phyloP scores from a whole-genome alignment of 164 flowering plant genomes.

The Kingdonia uniflora region DNA sequence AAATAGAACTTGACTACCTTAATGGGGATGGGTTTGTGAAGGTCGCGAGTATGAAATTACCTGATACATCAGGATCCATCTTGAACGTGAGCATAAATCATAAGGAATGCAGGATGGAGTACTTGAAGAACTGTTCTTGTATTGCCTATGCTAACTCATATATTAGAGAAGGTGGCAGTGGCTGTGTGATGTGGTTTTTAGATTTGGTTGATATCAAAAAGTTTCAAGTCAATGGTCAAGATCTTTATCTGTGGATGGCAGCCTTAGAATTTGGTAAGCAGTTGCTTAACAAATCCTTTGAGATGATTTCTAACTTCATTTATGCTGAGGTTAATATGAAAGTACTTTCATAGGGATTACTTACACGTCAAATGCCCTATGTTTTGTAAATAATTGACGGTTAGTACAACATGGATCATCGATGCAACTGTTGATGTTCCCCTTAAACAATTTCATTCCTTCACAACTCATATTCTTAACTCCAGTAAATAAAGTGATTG shows the following conservation, averaged over 20 bases:
- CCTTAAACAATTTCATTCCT: too few species aligned
- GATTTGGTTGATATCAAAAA: constrained; percentile 16
- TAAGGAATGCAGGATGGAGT: constrained; percentile 15
- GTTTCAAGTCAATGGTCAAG: constrained; percentile 11
- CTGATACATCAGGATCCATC: constrained; percentile 14
- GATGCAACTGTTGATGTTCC: too few species aligned
- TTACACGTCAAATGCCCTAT: too few species aligned
- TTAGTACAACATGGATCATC: too few species aligned
- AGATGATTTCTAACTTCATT: too few species aligned
- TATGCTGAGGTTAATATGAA: too few species aligned
- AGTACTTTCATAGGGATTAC: too few species aligned
- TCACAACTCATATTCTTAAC: too few species aligned
- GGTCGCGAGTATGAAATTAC: constrained; percentile 16
- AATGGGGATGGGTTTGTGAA: constrained; percentile 6
- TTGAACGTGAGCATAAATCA: constrained; percentile 14
- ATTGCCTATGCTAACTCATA: constrained; percentile 18
- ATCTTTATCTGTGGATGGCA: constrained; percentile 17
- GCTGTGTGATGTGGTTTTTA: constrained; percentile 23
- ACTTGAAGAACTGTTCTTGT: constrained; percentile 25
- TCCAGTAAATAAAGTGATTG: too few species aligned
- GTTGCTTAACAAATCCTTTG: neutral
- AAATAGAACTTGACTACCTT: neutral
- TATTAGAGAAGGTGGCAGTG: constrained; percentile 12
- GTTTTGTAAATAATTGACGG: too few species aligned
- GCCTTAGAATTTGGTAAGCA: constrained; percentile 16